A percentile compares a stretch with the other conserved stretches of the same genome.
These are phyloP conservation scores for Candida sithepensis DNA, from an alignment of 805 yeast species.

Conservation along the genomic window DNA sequence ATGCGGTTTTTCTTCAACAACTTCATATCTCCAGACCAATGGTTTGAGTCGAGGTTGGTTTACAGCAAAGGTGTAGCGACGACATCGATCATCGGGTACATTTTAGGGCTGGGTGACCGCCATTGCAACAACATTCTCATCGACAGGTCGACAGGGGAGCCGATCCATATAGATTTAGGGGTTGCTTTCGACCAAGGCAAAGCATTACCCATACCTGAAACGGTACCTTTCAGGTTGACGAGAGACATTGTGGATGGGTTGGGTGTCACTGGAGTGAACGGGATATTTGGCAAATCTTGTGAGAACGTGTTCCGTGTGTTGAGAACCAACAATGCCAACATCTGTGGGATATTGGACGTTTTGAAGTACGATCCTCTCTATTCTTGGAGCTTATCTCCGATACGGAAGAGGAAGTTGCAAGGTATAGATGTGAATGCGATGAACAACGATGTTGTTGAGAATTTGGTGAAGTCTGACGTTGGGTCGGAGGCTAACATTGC, in stretches of 20 bases:
- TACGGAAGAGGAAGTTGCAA: conserved; percentile 54
- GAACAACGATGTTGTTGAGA: conserved; percentile 16
- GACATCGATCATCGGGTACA: conserved; percentile 80
- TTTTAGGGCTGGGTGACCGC: conserved; percentile 92
- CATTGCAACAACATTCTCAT: conserved; percentile 87
- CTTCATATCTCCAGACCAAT: conserved; percentile 62
- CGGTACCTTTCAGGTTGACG: conserved; percentile 89
- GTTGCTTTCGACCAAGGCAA: conserved; percentile 96
- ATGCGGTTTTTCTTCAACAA: conserved; percentile 66
- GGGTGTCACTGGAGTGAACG: conserved; percentile 83
- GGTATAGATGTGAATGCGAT: conserved; percentile 24
- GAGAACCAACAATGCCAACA: conserved; percentile 60
- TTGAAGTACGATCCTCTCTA: conserved; percentile 90
- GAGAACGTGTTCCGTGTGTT: conserved; percentile 70
- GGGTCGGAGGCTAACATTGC: conserved; percentile 81
- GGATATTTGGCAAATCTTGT: conserved; percentile 68
- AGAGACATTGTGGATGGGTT: conserved; percentile 90
- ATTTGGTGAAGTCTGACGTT: conserved; percentile 20
- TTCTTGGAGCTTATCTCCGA: conserved; percentile 84
- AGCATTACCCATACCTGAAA: conserved; percentile 79
- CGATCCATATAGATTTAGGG: conserved; percentile 93
- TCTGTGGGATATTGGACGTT: conserved; percentile 79
- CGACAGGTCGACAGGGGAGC: conserved; percentile 83
- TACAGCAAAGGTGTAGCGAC: conserved; percentile 82
- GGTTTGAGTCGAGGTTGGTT: conserved; percentile 64